A percentile compares a stretch with the other conserved stretches of the same genome.
Evolutionary conservation across 1,284 basidiomycete genomes (phyloP).

Genomic region (Gymnopus androsaceus): DNA sequence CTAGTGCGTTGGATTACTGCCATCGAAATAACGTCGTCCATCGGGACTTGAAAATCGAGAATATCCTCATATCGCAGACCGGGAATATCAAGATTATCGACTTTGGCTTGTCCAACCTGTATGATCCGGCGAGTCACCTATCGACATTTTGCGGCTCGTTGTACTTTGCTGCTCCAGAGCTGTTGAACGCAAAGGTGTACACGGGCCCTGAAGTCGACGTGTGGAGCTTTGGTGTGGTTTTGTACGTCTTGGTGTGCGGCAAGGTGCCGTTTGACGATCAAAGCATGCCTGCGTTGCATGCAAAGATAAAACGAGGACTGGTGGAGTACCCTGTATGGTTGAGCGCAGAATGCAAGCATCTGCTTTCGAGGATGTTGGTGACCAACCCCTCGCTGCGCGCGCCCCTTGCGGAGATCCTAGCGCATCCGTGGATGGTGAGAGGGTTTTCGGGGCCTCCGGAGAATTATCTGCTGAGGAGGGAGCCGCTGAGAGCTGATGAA

Average conservation of each 20-base stretch:
- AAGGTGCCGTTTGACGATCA: constrained; percentile 99
- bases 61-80: constrained; percentile 97
- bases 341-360: constrained; percentile 92
- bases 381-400: constrained; percentile 90
- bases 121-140: constrained; percentile 81
- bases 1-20: constrained; percentile 94
- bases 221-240: constrained; percentile 98
- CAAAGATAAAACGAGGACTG: constrained; percentile 96
- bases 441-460: constrained; percentile 83
- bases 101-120: constrained; percentile 98
- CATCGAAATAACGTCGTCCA: constrained; percentile 98
- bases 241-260: constrained; percentile 96
- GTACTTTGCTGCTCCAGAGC: constrained; percentile 97
- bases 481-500: constrained; percentile 85
- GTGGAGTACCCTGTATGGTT: constrained; percentile 99
- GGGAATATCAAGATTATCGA: constrained; percentile 99
- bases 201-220: constrained; percentile 98
- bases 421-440: constrained; percentile 94
- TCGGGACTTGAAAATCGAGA: constrained; percentile 98
- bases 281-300: constrained; percentile 97
- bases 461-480: constrained; percentile 84
- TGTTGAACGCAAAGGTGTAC: constrained; percentile 95
- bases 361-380: constrained; percentile 94
- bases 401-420: constrained; percentile 83
- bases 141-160: constrained; percentile 96